Conservation (phyloP, 768 basidiomycete species). For the Cystofilobasidium bisporidii region DNA sequence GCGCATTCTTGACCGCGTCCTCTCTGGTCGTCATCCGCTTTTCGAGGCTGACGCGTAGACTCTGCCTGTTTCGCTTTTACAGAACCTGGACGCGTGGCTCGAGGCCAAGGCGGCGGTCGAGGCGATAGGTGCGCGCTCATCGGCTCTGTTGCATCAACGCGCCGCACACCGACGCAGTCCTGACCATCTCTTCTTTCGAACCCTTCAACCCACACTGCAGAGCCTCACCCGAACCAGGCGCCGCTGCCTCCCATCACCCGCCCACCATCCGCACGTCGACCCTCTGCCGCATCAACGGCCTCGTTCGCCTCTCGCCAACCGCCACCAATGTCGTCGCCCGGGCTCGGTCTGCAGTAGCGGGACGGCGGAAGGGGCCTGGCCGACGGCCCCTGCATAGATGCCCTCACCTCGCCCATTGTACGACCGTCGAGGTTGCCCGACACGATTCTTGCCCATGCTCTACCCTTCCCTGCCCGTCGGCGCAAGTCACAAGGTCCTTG, state of each 20-base stretch:
- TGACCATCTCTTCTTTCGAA: neutral
- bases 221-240: neutral
- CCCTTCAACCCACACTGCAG: neutral
- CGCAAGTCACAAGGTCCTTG: no score
- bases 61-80: no score
- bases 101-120: conserved; percentile 86
- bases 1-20: conserved; percentile 28
- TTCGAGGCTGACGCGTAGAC: no score
- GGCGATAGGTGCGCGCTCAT: conserved; percentile 51
- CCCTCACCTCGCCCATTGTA: no score
- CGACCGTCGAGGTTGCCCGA: no score
- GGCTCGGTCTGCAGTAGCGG: conserved; percentile 4
- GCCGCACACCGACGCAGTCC: neutral
- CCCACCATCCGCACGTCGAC: neutral
- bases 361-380: no score
- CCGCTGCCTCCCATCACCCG: neutral
- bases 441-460: no score
- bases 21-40: neutral
- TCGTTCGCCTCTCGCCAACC: neutral
- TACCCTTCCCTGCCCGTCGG: no score
- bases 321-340: neutral
- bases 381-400: no score
- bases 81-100: conserved; percentile 98
- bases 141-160: neutral
- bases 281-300: neutral